phyloP scores from a whole-genome alignment of 495 filamentous ascomycete species.

The Podospora pseudocomata region DNA sequence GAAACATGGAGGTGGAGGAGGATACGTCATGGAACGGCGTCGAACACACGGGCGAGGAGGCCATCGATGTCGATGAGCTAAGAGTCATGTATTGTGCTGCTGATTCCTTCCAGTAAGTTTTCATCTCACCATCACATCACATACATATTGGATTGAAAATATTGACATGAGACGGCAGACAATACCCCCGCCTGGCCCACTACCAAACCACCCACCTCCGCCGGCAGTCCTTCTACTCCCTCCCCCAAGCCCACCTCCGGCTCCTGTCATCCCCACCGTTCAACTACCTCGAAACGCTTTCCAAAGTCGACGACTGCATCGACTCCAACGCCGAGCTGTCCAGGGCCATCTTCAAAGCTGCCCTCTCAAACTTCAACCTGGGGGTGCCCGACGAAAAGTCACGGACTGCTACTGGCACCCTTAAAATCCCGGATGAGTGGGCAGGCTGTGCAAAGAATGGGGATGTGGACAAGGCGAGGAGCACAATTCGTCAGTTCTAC shows the following conservation, averaged over 20 bases:
- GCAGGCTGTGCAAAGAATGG: constrained; percentile 57
- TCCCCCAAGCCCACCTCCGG: constrained; percentile 78
- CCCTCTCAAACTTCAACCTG: constrained; percentile 62
- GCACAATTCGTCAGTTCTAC: constrained; percentile 87
- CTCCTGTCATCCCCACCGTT: constrained; percentile 77
- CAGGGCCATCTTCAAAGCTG: constrained; percentile 64
- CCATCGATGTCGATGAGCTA: constrained; percentile 65
- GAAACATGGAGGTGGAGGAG: constrained; percentile 16
- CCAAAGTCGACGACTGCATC: constrained; percentile 79
- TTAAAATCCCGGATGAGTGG: constrained; percentile 52
- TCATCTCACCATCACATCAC: neutral
- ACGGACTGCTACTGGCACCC: constrained; percentile 15
- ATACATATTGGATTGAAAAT: neutral
- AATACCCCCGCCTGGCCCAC: constrained; percentile 80
- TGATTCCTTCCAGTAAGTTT: constrained; percentile 80
- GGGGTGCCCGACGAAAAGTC: constrained; percentile 11
- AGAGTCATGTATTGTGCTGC: constrained; percentile 70
- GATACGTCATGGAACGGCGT: constrained; percentile 53
- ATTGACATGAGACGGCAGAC: constrained; percentile 42
- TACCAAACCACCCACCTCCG: constrained; percentile 84
- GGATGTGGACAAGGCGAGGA: constrained; percentile 86
- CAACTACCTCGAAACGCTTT: constrained; percentile 71
- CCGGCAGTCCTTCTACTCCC: constrained; percentile 83
- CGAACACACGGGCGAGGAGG: constrained; percentile 50
- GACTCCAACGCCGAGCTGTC: constrained; percentile 83